A percentile compares a stretch with the other conserved stretches of the same genome.
phyloP scores from a whole-genome alignment of 108 stramenopile species.

The Cylindrotheca closterium region DNA sequence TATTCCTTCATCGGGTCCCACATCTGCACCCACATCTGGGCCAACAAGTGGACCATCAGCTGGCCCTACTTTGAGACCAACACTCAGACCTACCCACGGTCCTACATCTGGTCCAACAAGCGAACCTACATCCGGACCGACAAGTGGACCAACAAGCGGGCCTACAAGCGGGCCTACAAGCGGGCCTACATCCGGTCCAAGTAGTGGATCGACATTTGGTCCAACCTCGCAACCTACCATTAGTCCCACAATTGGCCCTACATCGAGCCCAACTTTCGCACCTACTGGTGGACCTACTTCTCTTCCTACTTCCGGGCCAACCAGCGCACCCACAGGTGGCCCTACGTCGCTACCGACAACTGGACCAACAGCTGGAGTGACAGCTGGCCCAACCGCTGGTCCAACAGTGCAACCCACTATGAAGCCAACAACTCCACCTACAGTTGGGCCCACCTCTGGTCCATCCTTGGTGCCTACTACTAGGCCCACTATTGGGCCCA shows the following conservation, averaged over 20 bases:
- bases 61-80: neutral
- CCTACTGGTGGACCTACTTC: neutral
- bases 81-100: conserved; percentile 12
- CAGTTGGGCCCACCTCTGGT: too few relatives aligned
- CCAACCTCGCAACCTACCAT: neutral
- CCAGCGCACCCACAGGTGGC: neutral
- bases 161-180: too few relatives aligned
- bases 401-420: too few relatives aligned
- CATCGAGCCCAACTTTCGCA: too few relatives aligned
- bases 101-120: too few relatives aligned
- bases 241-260: neutral
- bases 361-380: neutral
- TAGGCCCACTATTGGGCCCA: neutral
- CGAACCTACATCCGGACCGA: too few relatives aligned
- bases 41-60: conserved; percentile 10
- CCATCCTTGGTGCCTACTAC: too few relatives aligned
- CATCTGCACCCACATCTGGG: too few relatives aligned
- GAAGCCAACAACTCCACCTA: too few relatives aligned
- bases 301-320: conserved; percentile 1
- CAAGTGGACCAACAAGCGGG: neutral
- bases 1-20: too few relatives aligned
- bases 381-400: neutral
- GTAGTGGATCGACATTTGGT: neutral
- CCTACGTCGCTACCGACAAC: neutral
- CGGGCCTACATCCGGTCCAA: conserved; percentile 4